Evolutionary conservation across 441 rosid species (phyloP).

Genomic region (Syzygium malaccense): DNA sequence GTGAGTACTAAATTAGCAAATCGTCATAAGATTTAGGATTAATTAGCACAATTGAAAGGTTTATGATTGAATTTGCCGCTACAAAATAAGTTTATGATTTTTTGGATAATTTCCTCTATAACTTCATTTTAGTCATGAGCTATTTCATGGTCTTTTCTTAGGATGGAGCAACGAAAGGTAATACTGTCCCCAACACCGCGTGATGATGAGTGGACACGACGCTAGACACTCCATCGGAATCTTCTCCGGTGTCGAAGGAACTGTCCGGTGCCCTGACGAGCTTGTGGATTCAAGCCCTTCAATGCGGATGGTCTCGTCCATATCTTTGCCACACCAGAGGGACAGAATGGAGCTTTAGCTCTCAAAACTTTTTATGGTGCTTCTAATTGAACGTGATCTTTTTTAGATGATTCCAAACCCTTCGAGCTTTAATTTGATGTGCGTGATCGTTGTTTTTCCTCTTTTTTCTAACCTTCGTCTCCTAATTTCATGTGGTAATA

Average conservation of each 20-base stretch:
- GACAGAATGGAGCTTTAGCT: not conserved
- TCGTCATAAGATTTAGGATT: not conserved
- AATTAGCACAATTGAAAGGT: not conserved
- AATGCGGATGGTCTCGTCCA: not conserved
- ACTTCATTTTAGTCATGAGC: not conserved
- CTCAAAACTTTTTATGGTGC: not conserved
- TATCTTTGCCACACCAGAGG: not conserved
- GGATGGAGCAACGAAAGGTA: constrained; percentile 2
- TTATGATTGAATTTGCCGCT: not conserved
- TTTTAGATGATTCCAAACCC: not conserved
- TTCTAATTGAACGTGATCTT: not conserved
- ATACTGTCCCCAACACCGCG: not conserved
- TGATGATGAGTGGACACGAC: not conserved
- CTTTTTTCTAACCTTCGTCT: too few species aligned
- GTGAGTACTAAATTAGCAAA: not conserved
- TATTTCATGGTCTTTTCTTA: not conserved
- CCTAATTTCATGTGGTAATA: too few species aligned
- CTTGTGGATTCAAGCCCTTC: not conserved
- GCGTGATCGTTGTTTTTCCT: not conserved
- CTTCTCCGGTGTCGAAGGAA: not conserved
- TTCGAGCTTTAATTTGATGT: not conserved
- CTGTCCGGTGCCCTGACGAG: not conserved
- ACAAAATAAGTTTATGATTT: not conserved
- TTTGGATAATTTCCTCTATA: not conserved
- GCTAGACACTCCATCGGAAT: not conserved